phyloP scores from a whole-genome alignment of 2,329 filamentous ascomycete species.

The Colletotrichum musae region DNA sequence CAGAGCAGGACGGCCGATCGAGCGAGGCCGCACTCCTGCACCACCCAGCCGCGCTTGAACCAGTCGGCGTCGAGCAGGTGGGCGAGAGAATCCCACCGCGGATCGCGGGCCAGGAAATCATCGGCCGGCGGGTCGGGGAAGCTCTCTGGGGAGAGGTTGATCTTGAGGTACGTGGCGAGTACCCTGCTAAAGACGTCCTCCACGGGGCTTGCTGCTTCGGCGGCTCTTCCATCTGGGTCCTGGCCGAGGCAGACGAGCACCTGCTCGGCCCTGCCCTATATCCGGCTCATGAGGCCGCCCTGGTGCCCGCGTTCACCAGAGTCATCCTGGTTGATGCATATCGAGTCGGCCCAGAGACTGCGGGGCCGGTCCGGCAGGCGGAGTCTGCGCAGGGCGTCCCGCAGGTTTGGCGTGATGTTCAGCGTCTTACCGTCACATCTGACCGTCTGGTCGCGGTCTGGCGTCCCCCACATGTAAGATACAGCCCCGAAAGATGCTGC shows the following conservation, averaged over 20 bases:
- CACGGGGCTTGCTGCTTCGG: not conserved
- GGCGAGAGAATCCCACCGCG: not conserved
- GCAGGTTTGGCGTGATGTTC: conserved; percentile 49
- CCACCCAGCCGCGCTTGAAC: conserved; percentile 12
- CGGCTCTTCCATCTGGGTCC: not conserved
- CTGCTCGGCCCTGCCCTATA: conserved; percentile 51
- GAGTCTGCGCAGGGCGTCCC: conserved; percentile 49
- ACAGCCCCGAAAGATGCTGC: conserved; percentile 49
- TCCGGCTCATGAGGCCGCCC: conserved; percentile 54
- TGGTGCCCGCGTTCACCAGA: conserved; percentile 52
- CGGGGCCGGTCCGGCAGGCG: conserved; percentile 45
- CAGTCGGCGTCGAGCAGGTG: not conserved
- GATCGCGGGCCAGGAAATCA: not conserved
- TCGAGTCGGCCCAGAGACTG: conserved; percentile 54
- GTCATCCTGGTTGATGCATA: conserved; percentile 57
- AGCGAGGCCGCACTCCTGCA: not conserved
- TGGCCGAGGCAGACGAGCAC: conserved; percentile 54
- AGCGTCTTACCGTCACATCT: conserved; percentile 45
- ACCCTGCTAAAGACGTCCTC: not conserved
- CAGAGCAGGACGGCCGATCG: not conserved
- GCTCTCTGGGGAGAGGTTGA: not conserved
- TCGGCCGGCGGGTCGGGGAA: not conserved
- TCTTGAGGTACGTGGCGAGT: too few species aligned
- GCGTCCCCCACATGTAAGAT: conserved; percentile 53
- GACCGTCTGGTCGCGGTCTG: conserved; percentile 44